phyloP scores from a whole-genome alignment of 805 yeast species.

The Pichia cephalocereana region DNA sequence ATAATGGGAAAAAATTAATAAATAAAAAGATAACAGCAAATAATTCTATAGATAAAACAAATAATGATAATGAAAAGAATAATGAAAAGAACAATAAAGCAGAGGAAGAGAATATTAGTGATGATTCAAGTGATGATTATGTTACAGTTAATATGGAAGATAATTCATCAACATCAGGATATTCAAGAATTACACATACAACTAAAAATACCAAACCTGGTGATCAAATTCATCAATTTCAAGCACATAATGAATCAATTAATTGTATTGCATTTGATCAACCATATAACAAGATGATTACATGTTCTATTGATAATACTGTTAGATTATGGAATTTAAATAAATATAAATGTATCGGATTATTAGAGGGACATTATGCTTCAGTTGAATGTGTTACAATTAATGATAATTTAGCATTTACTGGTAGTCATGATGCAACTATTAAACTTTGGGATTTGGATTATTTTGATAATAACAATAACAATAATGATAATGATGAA shows the following conservation, averaged over 20 bases:
- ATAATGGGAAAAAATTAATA: not conserved
- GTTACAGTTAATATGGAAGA: slow-evolving; percentile 10
- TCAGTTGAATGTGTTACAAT: slow-evolving; percentile 52
- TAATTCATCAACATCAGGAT: slow-evolving; percentile 27
- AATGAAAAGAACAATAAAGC: not conserved
- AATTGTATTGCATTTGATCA: slow-evolving; percentile 58
- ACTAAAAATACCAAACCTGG: slow-evolving; percentile 50
- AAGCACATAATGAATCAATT: slow-evolving; percentile 45
- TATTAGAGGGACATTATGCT: slow-evolving; percentile 52
- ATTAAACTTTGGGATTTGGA: slow-evolving; percentile 51
- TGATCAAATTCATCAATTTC: slow-evolving; percentile 37
- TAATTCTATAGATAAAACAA: slow-evolving; percentile 27
- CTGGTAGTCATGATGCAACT: slow-evolving; percentile 58
- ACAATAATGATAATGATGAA: not conserved
- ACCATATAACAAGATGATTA: slow-evolving; percentile 69
- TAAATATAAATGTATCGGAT: slow-evolving; percentile 39
- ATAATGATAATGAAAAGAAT: not conserved
- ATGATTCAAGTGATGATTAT: slow-evolving; percentile 20
- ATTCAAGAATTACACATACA: slow-evolving; percentile 22
- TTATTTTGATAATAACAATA: slow-evolving; percentile 7
- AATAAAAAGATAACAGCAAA: slow-evolving; percentile 1
- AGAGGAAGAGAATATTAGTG: slow-evolving; percentile 25
- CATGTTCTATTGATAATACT: slow-evolving; percentile 70
- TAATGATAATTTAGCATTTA: slow-evolving; percentile 34
- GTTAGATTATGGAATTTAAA: slow-evolving; percentile 80